phyloP scores from a whole-genome alignment of 139 green algal genomes.

The Chlorella sp. region DNA sequence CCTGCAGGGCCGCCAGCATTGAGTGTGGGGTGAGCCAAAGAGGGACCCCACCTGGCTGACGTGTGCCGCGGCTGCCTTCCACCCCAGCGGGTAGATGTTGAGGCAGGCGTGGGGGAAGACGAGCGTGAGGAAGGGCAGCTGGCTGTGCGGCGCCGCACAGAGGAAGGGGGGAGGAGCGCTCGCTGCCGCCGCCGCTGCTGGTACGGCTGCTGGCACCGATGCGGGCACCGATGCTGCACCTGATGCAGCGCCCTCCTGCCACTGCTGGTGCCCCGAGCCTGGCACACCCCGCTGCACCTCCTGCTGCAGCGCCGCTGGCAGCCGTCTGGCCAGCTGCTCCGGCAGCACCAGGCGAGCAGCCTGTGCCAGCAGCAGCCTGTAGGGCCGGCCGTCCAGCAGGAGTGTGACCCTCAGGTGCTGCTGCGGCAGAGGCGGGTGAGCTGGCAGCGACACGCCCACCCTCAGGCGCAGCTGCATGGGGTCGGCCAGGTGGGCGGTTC shows the following conservation, averaged over 20 bases:
- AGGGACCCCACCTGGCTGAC: slow-evolving; percentile 10
- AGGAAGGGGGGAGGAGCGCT: not conserved
- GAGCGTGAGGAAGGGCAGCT: not conserved
- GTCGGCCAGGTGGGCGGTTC: not conserved
- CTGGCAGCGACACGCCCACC: not conserved
- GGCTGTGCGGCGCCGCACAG: not conserved
- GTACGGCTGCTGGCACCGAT: not conserved
- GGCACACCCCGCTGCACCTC: not conserved
- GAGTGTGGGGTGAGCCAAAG: too few relatives aligned
- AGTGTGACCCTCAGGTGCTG: not conserved
- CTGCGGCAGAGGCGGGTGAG: not conserved
- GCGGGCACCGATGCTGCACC: not conserved
- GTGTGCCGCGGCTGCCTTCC: slow-evolving; percentile 2
- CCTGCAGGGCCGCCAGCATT: too few relatives aligned
- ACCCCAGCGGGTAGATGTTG: slow-evolving; percentile 12
- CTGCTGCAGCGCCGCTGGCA: not conserved
- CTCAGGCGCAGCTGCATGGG: slow-evolving; percentile 21
- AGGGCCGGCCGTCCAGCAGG: not conserved
- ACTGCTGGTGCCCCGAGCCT: too few relatives aligned
- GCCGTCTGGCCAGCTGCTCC: not conserved
- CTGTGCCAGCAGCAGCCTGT: not conserved
- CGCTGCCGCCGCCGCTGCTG: not conserved
- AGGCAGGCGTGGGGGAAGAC: slow-evolving; percentile 14
- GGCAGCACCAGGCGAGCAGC: slow-evolving; percentile 21
- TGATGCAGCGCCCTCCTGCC: too few relatives aligned